Evolutionary conservation across 2,329 filamentous ascomycete genomes (phyloP).

Genomic region (Zymoseptoria crescenta): DNA sequence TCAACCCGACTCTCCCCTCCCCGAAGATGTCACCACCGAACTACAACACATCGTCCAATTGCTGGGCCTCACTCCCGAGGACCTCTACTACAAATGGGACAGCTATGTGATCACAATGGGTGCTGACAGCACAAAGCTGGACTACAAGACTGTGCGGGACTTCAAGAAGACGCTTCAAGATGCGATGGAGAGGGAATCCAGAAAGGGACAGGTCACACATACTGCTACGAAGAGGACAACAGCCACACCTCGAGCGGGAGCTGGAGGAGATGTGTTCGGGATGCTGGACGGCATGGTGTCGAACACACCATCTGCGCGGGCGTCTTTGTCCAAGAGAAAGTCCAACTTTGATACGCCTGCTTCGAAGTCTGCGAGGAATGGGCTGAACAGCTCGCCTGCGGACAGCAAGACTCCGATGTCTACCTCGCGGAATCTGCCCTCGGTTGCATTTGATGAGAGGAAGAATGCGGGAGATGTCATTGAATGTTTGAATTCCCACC

Average conservation of each 20-base stretch:
- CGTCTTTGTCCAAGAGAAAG: slow-evolving; percentile 42
- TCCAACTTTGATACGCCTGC: slow-evolving; percentile 43
- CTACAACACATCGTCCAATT: slow-evolving; percentile 79
- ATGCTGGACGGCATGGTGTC: slow-evolving; percentile 43
- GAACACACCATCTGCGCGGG: slow-evolving; percentile 33
- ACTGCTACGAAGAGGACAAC: slow-evolving; percentile 55
- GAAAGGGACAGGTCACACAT: slow-evolving; percentile 50
- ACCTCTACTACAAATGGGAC: slow-evolving; percentile 98
- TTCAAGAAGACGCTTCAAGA: slow-evolving; percentile 88
- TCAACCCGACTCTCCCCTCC: slow-evolving; percentile 46
- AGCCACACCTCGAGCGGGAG: slow-evolving; percentile 51
- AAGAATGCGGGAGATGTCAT: slow-evolving; percentile 71
- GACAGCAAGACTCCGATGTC: slow-evolving; percentile 31
- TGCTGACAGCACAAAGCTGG: slow-evolving; percentile 63
- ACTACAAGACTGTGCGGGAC: slow-evolving; percentile 61
- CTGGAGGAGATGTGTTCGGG: slow-evolving; percentile 65
- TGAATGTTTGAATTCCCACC: slow-evolving; percentile 72
- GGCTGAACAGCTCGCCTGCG: slow-evolving; percentile 41
- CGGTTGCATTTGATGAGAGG: slow-evolving; percentile 58
- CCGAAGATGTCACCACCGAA: slow-evolving; percentile 71
- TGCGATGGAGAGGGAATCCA: slow-evolving; percentile 66
- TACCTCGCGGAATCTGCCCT: slow-evolving; percentile 5
- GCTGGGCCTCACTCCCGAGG: slow-evolving; percentile 71
- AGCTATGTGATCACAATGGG: slow-evolving; percentile 96
- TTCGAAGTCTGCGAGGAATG: slow-evolving; percentile 37